Percentiles rank a stretch among this genome's conserved stretches.
phyloP scores from a whole-genome alignment of 108 stramenopile species.

The Discostella pseudostelligera region DNA sequence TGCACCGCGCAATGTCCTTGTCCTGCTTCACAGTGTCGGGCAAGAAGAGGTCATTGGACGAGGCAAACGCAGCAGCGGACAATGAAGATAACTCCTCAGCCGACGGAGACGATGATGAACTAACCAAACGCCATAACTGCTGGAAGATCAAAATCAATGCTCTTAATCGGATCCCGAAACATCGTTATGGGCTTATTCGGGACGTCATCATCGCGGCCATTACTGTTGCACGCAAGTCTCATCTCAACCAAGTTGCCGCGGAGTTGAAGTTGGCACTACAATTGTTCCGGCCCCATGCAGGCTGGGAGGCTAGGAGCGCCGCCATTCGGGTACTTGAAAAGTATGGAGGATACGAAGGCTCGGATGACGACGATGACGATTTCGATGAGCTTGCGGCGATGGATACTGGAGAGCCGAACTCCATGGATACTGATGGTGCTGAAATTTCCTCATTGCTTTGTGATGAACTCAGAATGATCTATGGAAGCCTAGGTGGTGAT shows the following conservation, averaged over 20 bases:
- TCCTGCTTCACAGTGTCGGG: slow-evolving; percentile 45
- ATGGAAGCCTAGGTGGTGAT: slow-evolving; percentile 66
- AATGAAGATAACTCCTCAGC: slow-evolving; percentile 53
- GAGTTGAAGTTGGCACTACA: slow-evolving; percentile 65
- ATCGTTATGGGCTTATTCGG: slow-evolving; percentile 53
- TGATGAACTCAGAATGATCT: slow-evolving; percentile 68
- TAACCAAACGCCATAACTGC: slow-evolving; percentile 39
- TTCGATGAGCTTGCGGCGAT: slow-evolving; percentile 50
- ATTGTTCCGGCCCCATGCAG: slow-evolving; percentile 62
- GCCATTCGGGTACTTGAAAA: slow-evolving; percentile 65
- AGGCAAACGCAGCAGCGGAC: slow-evolving; percentile 67
- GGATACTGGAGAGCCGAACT: slow-evolving; percentile 28
- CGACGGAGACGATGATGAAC: slow-evolving; percentile 51
- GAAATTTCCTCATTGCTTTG: slow-evolving; percentile 58
- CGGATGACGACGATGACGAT: slow-evolving; percentile 61
- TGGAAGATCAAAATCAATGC: slow-evolving; percentile 78
- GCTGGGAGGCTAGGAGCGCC: slow-evolving; percentile 59
- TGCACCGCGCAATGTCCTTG: slow-evolving; percentile 12
- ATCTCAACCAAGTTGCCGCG: slow-evolving; percentile 62
- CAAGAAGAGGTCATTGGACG: slow-evolving; percentile 57
- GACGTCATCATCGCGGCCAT: slow-evolving; percentile 69
- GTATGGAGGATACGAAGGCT: slow-evolving; percentile 65
- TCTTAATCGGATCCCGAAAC: slow-evolving; percentile 51
- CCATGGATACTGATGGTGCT: slow-evolving; percentile 31
- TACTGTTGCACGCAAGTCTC: slow-evolving; percentile 75